Conservation (phyloP, 257 asterid genomes). For the Nicotiana noctiflora region DNA sequence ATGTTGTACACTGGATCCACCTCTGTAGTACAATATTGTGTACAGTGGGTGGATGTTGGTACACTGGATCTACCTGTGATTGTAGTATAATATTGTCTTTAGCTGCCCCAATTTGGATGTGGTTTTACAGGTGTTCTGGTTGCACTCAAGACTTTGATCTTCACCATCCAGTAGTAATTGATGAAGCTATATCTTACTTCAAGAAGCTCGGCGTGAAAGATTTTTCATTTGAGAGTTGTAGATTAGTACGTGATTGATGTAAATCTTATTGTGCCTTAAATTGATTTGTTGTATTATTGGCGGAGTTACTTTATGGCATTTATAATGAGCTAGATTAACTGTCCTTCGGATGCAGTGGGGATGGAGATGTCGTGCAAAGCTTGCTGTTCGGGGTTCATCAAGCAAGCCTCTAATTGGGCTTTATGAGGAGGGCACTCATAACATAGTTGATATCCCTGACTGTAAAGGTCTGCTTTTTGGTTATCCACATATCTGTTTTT, state of each 20-base stretch:
- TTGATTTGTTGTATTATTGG: not conserved
- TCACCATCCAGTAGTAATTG: slow-evolving; percentile 61
- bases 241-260: slow-evolving; percentile 47
- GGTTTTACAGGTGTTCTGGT: slow-evolving; percentile 77
- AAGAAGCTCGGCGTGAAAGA: slow-evolving; percentile 45
- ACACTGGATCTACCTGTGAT: too few relatives aligned
- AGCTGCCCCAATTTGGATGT: not conserved
- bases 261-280: not conserved
- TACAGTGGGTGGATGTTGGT: not conserved
- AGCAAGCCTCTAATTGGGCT: slow-evolving; percentile 76
- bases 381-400: slow-evolving; percentile 75
- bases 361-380: slow-evolving; percentile 98
- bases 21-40: not conserved
- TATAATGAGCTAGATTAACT: not conserved
- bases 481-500: not conserved
- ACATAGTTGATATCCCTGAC: slow-evolving; percentile 78
- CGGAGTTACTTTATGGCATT: slow-evolving; percentile 4
- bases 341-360: slow-evolving; percentile 56
- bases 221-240: slow-evolving; percentile 72
- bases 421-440: slow-evolving; percentile 81
- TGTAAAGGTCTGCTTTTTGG: slow-evolving; percentile 50
- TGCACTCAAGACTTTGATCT: slow-evolving; percentile 80
- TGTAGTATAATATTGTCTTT: not conserved
- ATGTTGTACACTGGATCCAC: not conserved
- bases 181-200: slow-evolving; percentile 58